Conservation (phyloP, 2,329 filamentous ascomycete species). For the Ophiosphaerella korrae region DNA sequence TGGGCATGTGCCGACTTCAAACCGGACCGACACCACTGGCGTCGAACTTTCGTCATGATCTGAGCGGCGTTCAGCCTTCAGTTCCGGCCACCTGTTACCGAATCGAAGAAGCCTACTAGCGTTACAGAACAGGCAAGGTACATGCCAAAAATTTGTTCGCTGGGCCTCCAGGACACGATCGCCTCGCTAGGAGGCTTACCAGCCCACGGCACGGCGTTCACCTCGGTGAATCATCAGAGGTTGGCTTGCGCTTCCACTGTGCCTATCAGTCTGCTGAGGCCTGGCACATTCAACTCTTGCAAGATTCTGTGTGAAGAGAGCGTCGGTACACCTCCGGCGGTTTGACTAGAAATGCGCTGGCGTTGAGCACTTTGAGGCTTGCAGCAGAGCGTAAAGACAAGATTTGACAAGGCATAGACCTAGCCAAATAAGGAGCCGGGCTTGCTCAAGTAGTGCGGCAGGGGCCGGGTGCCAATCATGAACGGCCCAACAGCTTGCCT, state of each 20-base stretch:
- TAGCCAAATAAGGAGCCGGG: constrained; percentile 17
- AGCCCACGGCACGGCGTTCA: constrained; percentile 12
- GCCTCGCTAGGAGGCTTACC: constrained; percentile 7
- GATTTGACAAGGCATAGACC: constrained; percentile 14
- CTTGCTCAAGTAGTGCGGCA: constrained; percentile 18
- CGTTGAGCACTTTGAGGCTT: constrained; percentile 30
- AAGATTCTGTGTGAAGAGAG: constrained; percentile 10
- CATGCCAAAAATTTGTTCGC: constrained; percentile 14
- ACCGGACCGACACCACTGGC: constrained; percentile 25
- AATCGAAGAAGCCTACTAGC: constrained; percentile 26
- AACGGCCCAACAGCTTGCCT: constrained; percentile 26
- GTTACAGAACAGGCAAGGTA: constrained; percentile 21
- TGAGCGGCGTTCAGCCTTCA: constrained; percentile 23
- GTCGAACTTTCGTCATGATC: constrained; percentile 39
- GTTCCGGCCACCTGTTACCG: constrained; percentile 36
- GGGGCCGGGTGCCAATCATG: constrained; percentile 34
- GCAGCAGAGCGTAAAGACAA: constrained; percentile 13
- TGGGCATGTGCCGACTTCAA: constrained; percentile 26
- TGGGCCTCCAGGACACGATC: constrained; percentile 15
- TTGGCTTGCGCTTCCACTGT: background rate
- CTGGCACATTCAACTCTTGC: constrained; percentile 10
- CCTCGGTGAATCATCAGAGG: constrained; percentile 2
- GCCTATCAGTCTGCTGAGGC: background rate
- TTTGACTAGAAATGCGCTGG: constrained; percentile 32
- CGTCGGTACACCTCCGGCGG: constrained; percentile 13